Percentiles rank a stretch among this genome's conserved stretches.
phyloP scores from a whole-genome alignment of 1,284 basidiomycete genomes.

The Paramarasmius palmivorus region DNA sequence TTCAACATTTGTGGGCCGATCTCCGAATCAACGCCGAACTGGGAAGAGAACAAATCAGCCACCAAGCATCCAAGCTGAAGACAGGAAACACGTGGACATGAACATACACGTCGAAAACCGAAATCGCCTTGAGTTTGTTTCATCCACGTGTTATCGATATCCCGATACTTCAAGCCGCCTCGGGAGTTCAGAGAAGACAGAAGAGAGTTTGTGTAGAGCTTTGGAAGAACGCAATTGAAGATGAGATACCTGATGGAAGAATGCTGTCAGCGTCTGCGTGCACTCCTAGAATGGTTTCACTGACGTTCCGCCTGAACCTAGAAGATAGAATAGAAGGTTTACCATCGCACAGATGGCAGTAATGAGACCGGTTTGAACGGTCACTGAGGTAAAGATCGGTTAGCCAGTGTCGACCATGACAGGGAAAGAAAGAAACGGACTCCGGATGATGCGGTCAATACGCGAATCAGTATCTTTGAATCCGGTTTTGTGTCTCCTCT shows the following conservation, averaged over 20 bases:
- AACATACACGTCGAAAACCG: too few relatives aligned
- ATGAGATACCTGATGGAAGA: conserved; percentile 9
- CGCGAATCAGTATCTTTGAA: conserved; percentile 4
- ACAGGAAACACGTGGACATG: too few relatives aligned
- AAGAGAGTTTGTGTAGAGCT: conserved; percentile 8
- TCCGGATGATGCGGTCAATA: conserved; percentile 10
- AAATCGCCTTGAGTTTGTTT: too few relatives aligned
- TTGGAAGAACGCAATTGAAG: conserved; percentile 6
- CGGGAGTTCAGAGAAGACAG: conserved; percentile 10
- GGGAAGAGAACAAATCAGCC: too few relatives aligned
- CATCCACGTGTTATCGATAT: background rate
- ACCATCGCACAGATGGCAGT: conserved; percentile 8
- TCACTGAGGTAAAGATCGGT: background rate
- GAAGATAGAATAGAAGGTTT: conserved; percentile 6
- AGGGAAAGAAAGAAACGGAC: background rate
- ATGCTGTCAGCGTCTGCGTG: background rate
- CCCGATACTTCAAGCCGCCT: conserved; percentile 7
- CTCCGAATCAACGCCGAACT: too few relatives aligned
- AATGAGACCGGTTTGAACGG: conserved; percentile 7
- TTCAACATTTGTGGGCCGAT: too few relatives aligned
- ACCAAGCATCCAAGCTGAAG: too few relatives aligned
- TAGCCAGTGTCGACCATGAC: too few relatives aligned
- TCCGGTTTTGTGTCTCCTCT: conserved; percentile 6
- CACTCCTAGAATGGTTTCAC: background rate
- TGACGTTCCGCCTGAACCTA: conserved; percentile 1